phyloP scores from a whole-genome alignment of 345 rosid genomes.

The Capsella bursapastoris region DNA sequence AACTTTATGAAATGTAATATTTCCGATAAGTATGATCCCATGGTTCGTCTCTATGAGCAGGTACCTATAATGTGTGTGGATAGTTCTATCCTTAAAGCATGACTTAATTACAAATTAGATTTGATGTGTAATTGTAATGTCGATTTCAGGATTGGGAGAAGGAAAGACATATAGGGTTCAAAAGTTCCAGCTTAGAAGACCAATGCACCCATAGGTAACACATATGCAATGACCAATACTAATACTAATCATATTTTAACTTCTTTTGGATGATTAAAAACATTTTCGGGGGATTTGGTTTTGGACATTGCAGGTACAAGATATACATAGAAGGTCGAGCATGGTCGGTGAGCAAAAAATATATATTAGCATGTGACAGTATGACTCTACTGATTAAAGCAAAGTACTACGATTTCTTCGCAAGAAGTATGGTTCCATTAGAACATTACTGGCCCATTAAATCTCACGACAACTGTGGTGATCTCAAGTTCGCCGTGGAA shows the following conservation, averaged over 20 bases:
- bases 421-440: slow-evolving; percentile 54
- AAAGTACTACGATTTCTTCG: slow-evolving; percentile 50
- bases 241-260: not conserved
- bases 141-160: slow-evolving; percentile 48
- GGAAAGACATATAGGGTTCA: slow-evolving; percentile 47
- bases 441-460: slow-evolving; percentile 61
- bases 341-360: slow-evolving; percentile 63
- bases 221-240: not conserved
- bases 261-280: not conserved
- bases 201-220: slow-evolving; percentile 60
- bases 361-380: slow-evolving; percentile 55
- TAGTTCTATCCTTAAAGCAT: not conserved
- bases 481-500: slow-evolving; percentile 56
- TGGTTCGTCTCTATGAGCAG: slow-evolving; percentile 49
- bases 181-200: slow-evolving; percentile 49
- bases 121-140: slow-evolving; percentile 2
- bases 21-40: slow-evolving; percentile 46
- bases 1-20: slow-evolving; percentile 59
- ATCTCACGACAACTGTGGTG: slow-evolving; percentile 43
- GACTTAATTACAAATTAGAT: not conserved
- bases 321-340: slow-evolving; percentile 58
- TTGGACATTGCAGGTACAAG: slow-evolving; percentile 47
- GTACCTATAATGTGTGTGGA: slow-evolving; percentile 24
- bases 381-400: slow-evolving; percentile 49
- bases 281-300: not conserved